Conservation (phyloP, 2,329 filamentous ascomycete genomes). For the Dothistroma septosporum region DNA sequence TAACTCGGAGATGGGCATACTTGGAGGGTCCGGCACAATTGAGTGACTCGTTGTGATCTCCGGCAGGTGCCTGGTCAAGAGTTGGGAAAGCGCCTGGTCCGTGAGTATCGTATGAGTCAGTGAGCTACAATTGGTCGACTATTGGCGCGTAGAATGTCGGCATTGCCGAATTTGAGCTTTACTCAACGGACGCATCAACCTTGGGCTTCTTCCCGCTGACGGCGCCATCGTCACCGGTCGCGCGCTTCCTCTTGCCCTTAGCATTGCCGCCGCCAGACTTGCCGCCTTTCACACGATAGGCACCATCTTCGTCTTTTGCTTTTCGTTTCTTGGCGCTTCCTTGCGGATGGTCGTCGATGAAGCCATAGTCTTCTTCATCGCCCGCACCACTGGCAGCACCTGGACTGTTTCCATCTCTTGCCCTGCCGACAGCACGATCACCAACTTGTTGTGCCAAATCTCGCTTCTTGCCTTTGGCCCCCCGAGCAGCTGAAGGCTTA, state of each 20-base stretch:
- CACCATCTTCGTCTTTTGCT: slow-evolving; percentile 37
- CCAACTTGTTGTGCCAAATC: slow-evolving; percentile 37
- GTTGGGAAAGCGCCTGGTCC: too few species aligned
- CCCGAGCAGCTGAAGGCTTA: slow-evolving; percentile 52
- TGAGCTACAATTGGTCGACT: neutral
- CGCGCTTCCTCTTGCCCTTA: slow-evolving; percentile 39
- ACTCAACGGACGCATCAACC: slow-evolving; percentile 12
- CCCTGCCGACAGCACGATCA: slow-evolving; percentile 34
- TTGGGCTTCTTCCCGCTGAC: slow-evolving; percentile 25
- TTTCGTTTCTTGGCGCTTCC: slow-evolving; percentile 33
- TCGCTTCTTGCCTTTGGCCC: slow-evolving; percentile 25
- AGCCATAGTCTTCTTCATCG: slow-evolving; percentile 37
- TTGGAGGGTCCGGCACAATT: neutral
- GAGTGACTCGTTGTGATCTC: too few species aligned
- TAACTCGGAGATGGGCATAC: neutral
- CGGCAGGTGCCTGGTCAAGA: too few species aligned
- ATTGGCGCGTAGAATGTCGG: neutral
- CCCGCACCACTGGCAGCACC: slow-evolving; percentile 28
- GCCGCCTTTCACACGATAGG: slow-evolving; percentile 49
- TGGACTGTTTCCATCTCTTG: slow-evolving; percentile 35
- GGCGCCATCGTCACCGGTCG: slow-evolving; percentile 20
- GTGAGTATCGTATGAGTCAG: neutral
- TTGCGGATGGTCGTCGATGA: slow-evolving; percentile 22
- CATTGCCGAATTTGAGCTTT: neutral
- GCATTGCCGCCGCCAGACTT: slow-evolving; percentile 37